Evolutionary conservation across 768 basidiomycete species (phyloP).

Genomic region (Tylopilus sp.): DNA sequence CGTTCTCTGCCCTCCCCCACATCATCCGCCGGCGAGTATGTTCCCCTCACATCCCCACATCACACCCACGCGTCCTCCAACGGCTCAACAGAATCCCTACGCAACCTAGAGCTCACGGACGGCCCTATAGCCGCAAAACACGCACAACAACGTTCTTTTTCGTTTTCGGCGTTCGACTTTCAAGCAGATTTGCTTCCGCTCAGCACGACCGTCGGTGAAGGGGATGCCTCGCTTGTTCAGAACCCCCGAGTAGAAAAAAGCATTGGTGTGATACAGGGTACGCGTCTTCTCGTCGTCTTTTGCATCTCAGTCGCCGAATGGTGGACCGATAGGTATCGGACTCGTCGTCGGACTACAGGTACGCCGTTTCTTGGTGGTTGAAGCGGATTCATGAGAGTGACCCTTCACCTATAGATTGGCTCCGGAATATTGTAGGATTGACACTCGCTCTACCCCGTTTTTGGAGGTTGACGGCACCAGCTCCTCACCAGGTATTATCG

Average conservation of each 20-base stretch:
- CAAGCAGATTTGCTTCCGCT: slow-evolving; percentile 74
- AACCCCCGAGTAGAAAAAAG: slow-evolving; percentile 66
- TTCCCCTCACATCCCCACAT: slow-evolving; percentile 8
- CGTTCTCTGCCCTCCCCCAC: slow-evolving; percentile 13
- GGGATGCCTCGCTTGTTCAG: slow-evolving; percentile 47
- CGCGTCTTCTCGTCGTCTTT: slow-evolving; percentile 18
- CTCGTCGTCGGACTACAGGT: slow-evolving; percentile 82
- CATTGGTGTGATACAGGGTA: slow-evolving; percentile 75
- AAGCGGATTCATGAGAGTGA: slow-evolving; percentile 2
- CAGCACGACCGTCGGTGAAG: slow-evolving; percentile 72
- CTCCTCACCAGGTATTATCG: slow-evolving; percentile 89
- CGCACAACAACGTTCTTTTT: slow-evolving; percentile 54
- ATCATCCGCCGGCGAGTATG: slow-evolving; percentile 12
- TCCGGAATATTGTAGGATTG: slow-evolving; percentile 87
- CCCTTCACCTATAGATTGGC: slow-evolving; percentile 56
- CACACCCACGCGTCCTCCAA: slow-evolving; percentile 8
- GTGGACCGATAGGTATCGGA: slow-evolving; percentile 60
- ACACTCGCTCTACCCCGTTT: background rate
- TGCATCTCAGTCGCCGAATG: slow-evolving; percentile 5
- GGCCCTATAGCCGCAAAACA: slow-evolving; percentile 40
- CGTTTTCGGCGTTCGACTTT: slow-evolving; percentile 75
- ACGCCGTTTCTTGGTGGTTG: background rate
- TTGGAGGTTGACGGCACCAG: slow-evolving; percentile 34
- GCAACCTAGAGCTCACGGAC: slow-evolving; percentile 75
- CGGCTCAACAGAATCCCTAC: slow-evolving; percentile 72